Evolutionary conservation across 208 protist genomes (phyloP), one percentile per base, ranked within the genome.

Genomic region (Leishmania tarentolae): DNA sequence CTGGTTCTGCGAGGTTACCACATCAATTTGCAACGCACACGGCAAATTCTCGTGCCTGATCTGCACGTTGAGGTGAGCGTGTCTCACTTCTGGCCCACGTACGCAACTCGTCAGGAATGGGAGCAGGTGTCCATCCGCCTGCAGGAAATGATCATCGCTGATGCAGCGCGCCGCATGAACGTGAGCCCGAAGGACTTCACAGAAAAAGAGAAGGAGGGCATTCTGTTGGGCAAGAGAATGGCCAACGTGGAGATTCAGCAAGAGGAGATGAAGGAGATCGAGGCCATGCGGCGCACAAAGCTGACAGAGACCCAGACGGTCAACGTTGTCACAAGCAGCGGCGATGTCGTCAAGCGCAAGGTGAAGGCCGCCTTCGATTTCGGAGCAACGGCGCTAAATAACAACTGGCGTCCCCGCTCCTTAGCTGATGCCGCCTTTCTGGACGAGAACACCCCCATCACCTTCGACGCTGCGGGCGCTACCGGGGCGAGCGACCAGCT

Each of bases 141-240:
- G 40, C 99, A 99, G 92, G 99, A 99, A 92, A 97, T 99, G 78
- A 99, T 99, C 87, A 96, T 99, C 56, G 98, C 99, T 19, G 99
- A 99, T 85, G 99, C 99, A 63, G 99, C 98, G 71, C 99, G 99
- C 68, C 99, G 99, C 87, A 99, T 99, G 92, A 99, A 99, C 90
- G 99, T 99, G 24, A 99, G 99, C 86, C 98, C 99, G 28, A 96
- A 98, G 9, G 97, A 99, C 61, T 98, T 99, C 44, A 99, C 99
- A 8, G 99, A 99, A 90, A 98, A 97, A 63, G 99, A 99, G 88
- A 99, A 99, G 88, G 91, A 99, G 81, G 99, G 99, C 88, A 99
- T 99, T 88, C 99, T 99, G 85, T 91, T 99, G 11, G 99, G 99
- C 76, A 99, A 99, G 94, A 97, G 99, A 83, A 99, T 99, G 87